Evolutionary conservation across 176 grass and related monocot species (phyloP).

Genomic region (Poa annua): DNA sequence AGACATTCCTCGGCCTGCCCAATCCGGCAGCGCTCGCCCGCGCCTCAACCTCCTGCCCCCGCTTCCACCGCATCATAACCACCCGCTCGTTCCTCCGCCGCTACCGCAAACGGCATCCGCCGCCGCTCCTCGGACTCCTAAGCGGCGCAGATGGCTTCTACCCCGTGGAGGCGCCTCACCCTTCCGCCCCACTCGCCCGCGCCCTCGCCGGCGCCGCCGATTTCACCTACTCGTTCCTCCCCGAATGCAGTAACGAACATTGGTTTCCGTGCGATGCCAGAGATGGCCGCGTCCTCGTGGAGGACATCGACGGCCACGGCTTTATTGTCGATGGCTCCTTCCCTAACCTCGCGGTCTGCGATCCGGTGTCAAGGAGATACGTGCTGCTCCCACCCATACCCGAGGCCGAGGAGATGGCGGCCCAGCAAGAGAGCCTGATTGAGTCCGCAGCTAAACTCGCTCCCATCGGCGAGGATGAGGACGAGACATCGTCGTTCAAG

Average conservation of each 20-base stretch:
- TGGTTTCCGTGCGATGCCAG: too few species aligned
- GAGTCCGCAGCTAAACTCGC: neutral
- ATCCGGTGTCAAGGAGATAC: slow-evolving; percentile 5
- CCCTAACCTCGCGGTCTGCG: neutral
- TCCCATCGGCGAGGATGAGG: neutral
- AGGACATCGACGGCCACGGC: neutral
- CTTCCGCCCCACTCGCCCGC: neutral
- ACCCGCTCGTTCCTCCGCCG: neutral
- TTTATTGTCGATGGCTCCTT: too few species aligned
- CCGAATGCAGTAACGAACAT: neutral
- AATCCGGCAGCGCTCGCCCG: neutral
- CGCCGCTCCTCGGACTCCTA: neutral
- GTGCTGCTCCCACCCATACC: slow-evolving; percentile 18
- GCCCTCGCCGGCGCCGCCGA: neutral
- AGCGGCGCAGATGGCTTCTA: neutral
- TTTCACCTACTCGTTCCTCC: slow-evolving; percentile 10
- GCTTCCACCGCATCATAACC: neutral
- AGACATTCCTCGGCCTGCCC: slow-evolving; percentile 1
- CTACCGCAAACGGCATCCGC: slow-evolving; percentile 13
- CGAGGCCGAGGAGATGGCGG: neutral
- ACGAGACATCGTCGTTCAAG: slow-evolving; percentile 13
- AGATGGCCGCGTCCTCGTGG: neutral
- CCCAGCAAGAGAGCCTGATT: neutral
- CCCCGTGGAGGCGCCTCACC: slow-evolving; percentile 1
- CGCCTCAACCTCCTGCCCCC: neutral